Conservation (phyloP, 2,329 filamentous ascomycete genomes). For the Clonostachys byssicola region DNA sequence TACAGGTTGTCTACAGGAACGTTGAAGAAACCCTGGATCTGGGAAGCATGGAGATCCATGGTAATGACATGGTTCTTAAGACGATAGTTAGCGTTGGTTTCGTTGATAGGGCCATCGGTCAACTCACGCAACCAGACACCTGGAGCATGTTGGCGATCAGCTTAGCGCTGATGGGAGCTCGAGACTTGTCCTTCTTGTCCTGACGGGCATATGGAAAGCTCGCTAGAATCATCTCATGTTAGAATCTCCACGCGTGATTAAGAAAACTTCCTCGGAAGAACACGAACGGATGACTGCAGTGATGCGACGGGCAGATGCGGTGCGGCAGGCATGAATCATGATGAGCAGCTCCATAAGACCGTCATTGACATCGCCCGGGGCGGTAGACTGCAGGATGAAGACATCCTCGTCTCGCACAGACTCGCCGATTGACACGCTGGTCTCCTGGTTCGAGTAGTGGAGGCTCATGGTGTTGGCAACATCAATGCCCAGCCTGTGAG, state of each 20-base stretch:
- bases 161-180: constrained; percentile 94
- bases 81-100: not conserved
- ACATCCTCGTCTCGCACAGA: constrained; percentile 97
- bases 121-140: constrained; percentile 71
- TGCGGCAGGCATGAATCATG: constrained; percentile 90
- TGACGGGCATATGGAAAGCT: constrained; percentile 96
- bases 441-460: constrained; percentile 85
- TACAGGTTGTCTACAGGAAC: constrained; percentile 75
- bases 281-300: constrained; percentile 72
- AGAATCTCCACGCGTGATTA: no score
- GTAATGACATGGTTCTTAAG: constrained; percentile 66
- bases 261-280: not conserved
- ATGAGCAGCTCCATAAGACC: constrained; percentile 97
- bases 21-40: constrained; percentile 97
- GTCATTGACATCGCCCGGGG: constrained; percentile 95
- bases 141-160: constrained; percentile 97
- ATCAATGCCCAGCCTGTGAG: constrained; percentile 65
- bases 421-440: constrained; percentile 90
- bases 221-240: not conserved
- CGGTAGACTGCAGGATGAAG: constrained; percentile 94
- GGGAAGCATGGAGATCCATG: constrained; percentile 91
- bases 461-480: constrained; percentile 76
- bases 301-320: constrained; percentile 73
- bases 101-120: not conserved
- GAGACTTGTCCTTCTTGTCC: constrained; percentile 92